Evolutionary conservation across 352 stramenopile genomes (phyloP).

Genomic region (Blastocystis sp.): DNA sequence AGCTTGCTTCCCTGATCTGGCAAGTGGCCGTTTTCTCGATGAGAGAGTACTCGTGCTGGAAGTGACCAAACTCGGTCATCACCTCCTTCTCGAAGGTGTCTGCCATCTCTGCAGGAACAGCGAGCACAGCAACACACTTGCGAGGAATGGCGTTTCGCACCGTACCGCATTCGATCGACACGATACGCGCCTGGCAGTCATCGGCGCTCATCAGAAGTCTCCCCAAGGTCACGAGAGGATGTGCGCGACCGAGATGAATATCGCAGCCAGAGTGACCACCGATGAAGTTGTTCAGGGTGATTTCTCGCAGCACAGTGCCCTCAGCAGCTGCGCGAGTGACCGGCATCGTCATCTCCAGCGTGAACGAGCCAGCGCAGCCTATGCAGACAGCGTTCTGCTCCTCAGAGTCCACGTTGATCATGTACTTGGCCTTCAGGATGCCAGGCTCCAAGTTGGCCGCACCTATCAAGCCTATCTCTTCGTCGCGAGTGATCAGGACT

Average conservation of each 20-base stretch:
- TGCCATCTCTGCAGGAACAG: constrained; percentile 28
- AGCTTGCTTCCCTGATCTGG: background rate
- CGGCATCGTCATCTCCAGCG: constrained; percentile 52
- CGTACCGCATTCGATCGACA: constrained; percentile 54
- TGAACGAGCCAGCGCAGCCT: constrained; percentile 50
- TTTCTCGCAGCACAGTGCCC: background rate
- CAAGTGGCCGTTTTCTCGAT: constrained; percentile 51
- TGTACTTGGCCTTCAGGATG: constrained; percentile 58
- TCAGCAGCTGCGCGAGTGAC: background rate
- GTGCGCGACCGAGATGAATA: constrained; percentile 49
- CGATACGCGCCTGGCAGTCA: background rate
- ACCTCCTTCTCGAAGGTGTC: constrained; percentile 1
- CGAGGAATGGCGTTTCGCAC: constrained; percentile 58
- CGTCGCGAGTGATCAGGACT: constrained; percentile 51
- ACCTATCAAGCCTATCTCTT: constrained; percentile 52
- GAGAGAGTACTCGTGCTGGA: constrained; percentile 32
- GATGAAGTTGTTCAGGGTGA: constrained; percentile 56
- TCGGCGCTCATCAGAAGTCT: background rate
- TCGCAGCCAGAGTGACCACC: constrained; percentile 55
- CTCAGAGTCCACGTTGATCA: constrained; percentile 59
- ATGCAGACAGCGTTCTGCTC: constrained; percentile 47
- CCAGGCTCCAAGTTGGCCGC: constrained; percentile 1
- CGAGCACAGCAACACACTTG: constrained; percentile 51
- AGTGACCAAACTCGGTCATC: constrained; percentile 1
- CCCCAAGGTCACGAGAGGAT: constrained; percentile 40